Percentiles rank a stretch among this genome's conserved stretches.
These are phyloP conservation scores for Phytophthora europaea DNA, from an alignment of 352 stramenopile genomes.

Conservation along the genomic window DNA sequence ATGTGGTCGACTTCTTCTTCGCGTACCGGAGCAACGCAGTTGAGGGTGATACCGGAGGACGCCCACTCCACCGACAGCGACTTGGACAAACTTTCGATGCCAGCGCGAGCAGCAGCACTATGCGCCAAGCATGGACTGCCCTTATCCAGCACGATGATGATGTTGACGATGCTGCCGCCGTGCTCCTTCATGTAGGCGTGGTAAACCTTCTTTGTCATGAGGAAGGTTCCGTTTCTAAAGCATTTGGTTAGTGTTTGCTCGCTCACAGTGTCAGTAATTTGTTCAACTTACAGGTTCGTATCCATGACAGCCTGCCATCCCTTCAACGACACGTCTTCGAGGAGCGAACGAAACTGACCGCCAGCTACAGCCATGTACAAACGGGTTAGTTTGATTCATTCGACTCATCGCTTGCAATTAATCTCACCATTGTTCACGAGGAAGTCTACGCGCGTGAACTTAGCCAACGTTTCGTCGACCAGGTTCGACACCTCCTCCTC, in stretches of 20 bases:
- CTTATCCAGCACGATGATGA: conserved; percentile 95
- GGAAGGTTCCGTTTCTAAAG: conserved; percentile 89
- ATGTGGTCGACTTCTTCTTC: background rate
- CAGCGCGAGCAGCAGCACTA: conserved; percentile 85
- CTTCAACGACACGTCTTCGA: conserved; percentile 89
- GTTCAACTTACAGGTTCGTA: conserved; percentile 90
- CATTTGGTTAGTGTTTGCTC: conserved; percentile 55
- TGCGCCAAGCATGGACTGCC: conserved; percentile 92
- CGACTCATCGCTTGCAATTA: background rate
- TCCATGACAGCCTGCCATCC: conserved; percentile 93
- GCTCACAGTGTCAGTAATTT: conserved; percentile 42
- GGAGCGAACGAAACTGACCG: conserved; percentile 91
- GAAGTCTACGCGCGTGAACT: conserved; percentile 86
- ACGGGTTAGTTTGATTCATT: background rate
- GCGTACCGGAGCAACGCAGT: conserved; percentile 89
- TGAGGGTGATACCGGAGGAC: conserved; percentile 90
- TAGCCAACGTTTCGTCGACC: conserved; percentile 67
- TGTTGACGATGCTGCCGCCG: conserved; percentile 95
- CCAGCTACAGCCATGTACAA: conserved; percentile 51
- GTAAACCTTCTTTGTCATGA: conserved; percentile 93
- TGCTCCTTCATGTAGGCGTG: conserved; percentile 94
- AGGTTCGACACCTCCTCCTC: conserved; percentile 74
- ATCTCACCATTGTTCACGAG: conserved; percentile 92
- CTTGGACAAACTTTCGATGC: conserved; percentile 94
- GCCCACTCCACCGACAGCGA: conserved; percentile 95